These are phyloP conservation scores for Aegle marmelos DNA, from an alignment of 345 rosid genomes.

Conservation along the genomic window DNA sequence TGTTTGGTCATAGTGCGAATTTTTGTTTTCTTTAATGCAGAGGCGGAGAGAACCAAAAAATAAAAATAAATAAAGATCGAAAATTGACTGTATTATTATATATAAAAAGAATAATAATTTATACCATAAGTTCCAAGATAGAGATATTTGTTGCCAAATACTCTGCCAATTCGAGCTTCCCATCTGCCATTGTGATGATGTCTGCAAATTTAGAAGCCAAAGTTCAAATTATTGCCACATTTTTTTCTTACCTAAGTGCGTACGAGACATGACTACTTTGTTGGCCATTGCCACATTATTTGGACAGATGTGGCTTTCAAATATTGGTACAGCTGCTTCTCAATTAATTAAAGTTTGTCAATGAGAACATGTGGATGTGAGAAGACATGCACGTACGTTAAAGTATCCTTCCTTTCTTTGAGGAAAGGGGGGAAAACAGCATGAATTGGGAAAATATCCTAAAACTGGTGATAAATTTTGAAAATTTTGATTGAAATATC, in stretches of 20 bases:
- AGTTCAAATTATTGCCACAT: neutral
- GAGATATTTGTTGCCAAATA: conserved; percentile 74
- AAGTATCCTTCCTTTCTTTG: no score
- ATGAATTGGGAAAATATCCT: neutral
- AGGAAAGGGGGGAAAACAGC: no score
- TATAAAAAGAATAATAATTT: neutral
- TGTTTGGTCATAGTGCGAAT: no score
- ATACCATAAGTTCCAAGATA: conserved; percentile 75
- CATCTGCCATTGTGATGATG: conserved; percentile 84
- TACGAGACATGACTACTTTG: neutral
- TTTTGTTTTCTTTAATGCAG: no score
- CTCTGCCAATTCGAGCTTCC: conserved; percentile 78
- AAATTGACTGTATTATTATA: no score
- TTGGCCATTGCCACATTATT: neutral
- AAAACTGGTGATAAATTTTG: neutral
- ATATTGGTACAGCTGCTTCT: neutral
- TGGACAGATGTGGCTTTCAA: neutral
- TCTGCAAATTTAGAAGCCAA: conserved; percentile 23
- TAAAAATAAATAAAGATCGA: no score
- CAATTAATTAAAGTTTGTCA: neutral
- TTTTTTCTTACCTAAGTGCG: neutral
- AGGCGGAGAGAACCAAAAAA: no score
- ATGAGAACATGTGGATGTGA: neutral
- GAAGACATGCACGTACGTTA: neutral
- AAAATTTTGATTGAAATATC: no score